phyloP scores from a whole-genome alignment of 257 asterid genomes.

The Capsicum chinense region DNA sequence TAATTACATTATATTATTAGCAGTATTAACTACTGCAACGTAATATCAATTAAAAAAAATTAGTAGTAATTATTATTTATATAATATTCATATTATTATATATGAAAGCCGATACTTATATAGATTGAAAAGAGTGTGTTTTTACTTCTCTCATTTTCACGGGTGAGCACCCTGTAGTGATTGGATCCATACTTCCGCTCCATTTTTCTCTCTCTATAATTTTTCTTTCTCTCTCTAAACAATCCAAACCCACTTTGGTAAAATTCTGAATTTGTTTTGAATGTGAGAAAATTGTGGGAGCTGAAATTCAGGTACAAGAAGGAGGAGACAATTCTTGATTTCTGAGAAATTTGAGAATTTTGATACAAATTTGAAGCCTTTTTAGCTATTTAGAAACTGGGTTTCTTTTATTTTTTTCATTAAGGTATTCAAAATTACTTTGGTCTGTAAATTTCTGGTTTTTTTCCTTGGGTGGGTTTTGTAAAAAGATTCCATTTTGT shows the following conservation, averaged over 20 bases:
- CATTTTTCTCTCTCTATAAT: slow-evolving; percentile 29
- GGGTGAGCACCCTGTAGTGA: slow-evolving; percentile 48
- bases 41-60: not conserved
- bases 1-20: not conserved
- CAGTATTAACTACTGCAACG: not conserved
- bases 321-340: slow-evolving; percentile 35
- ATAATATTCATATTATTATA: not conserved
- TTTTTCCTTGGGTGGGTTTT: slow-evolving; percentile 40
- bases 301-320: slow-evolving; percentile 26
- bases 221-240: slow-evolving; percentile 34
- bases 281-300: slow-evolving; percentile 30
- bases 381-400: slow-evolving; percentile 21
- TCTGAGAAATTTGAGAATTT: slow-evolving; percentile 27
- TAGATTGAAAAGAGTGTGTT: slow-evolving; percentile 10
- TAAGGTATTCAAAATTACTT: slow-evolving; percentile 45
- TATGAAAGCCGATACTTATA: not conserved
- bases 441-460: slow-evolving; percentile 5
- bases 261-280: slow-evolving; percentile 33
- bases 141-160: slow-evolving; percentile 36
- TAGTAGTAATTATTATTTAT: no score
- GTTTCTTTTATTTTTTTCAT: slow-evolving; percentile 30
- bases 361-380: slow-evolving; percentile 36
- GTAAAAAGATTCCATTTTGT: slow-evolving; percentile 36
- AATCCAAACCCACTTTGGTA: slow-evolving; percentile 22
- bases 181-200: slow-evolving; percentile 47